These are phyloP conservation scores for Aspergillus carlsbadensis DNA, from an alignment of 495 filamentous ascomycete genomes.

Conservation along the genomic window DNA sequence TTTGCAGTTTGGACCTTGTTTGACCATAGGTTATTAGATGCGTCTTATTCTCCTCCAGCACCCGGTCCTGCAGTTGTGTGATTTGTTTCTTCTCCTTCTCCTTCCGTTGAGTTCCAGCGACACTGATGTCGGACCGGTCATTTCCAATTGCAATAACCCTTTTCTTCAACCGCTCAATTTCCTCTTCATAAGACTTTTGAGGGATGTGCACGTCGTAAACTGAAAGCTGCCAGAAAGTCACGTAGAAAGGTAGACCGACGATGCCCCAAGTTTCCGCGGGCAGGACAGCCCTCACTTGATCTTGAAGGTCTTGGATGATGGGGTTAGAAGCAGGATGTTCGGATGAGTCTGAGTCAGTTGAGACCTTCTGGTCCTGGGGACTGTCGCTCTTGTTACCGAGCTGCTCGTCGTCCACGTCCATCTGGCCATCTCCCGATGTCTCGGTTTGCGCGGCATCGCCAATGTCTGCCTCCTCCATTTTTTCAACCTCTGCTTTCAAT, in stretches of 20 bases:
- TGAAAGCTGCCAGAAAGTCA: constrained; percentile 90
- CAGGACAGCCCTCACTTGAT: constrained; percentile 60
- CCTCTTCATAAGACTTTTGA: constrained; percentile 68
- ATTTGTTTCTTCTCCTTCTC: constrained; percentile 61
- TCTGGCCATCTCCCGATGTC: constrained; percentile 18
- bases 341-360: constrained; percentile 9
- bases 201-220: constrained; percentile 77
- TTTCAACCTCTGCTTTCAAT: constrained; percentile 28
- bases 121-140: constrained; percentile 70
- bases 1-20: constrained; percentile 60
- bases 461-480: constrained; percentile 36
- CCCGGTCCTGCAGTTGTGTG: constrained; percentile 55
- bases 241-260: constrained; percentile 75
- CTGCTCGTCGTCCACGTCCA: constrained; percentile 43
- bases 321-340: constrained; percentile 59
- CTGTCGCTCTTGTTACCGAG: constrained; percentile 11
- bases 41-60: constrained; percentile 68
- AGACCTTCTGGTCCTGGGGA: constrained; percentile 7
- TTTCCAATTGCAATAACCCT: constrained; percentile 60
- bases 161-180: constrained; percentile 61
- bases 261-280: constrained; percentile 62
- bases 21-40: constrained; percentile 65
- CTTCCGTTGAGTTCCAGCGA: constrained; percentile 60
- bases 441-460: constrained; percentile 23
- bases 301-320: constrained; percentile 72